phyloP scores from a whole-genome alignment of 2,329 filamentous ascomycete genomes.

The Dryadomyces sulphureus region DNA sequence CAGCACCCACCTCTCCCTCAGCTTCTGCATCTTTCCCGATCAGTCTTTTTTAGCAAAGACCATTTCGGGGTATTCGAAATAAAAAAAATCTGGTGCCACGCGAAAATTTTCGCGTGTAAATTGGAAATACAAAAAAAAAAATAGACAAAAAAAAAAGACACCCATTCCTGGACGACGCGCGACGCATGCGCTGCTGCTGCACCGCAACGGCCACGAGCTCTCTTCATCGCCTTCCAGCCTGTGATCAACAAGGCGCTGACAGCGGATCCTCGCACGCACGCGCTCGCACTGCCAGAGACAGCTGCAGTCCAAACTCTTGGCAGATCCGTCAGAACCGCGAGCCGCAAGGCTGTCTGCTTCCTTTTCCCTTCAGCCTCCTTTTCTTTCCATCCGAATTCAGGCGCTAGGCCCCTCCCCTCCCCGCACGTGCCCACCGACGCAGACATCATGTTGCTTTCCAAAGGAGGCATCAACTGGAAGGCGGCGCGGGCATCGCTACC shows the following conservation, averaged over 20 bases:
- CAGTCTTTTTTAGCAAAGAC: too few relatives aligned
- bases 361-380: neutral
- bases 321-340: too few relatives aligned
- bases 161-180: neutral
- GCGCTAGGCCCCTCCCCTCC: conserved; percentile 14
- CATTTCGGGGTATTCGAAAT: neutral
- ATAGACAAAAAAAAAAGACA: neutral
- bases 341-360: too few relatives aligned
- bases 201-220: neutral
- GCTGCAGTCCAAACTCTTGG: too few relatives aligned
- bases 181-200: too few relatives aligned
- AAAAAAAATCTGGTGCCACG: neutral
- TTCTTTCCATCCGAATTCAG: conserved; percentile 11
- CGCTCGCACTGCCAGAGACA: too few relatives aligned
- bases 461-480: conserved; percentile 87
- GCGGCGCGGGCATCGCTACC: conserved; percentile 68
- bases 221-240: neutral
- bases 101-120: neutral
- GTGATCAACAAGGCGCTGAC: neutral
- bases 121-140: too few relatives aligned
- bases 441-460: conserved; percentile 69
- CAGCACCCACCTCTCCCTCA: neutral
- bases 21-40: neutral
- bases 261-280: neutral
- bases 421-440: conserved; percentile 22